These are phyloP conservation scores for Crucibulum laeve DNA, from an alignment of 768 basidiomycete species.

Conservation along the genomic window DNA sequence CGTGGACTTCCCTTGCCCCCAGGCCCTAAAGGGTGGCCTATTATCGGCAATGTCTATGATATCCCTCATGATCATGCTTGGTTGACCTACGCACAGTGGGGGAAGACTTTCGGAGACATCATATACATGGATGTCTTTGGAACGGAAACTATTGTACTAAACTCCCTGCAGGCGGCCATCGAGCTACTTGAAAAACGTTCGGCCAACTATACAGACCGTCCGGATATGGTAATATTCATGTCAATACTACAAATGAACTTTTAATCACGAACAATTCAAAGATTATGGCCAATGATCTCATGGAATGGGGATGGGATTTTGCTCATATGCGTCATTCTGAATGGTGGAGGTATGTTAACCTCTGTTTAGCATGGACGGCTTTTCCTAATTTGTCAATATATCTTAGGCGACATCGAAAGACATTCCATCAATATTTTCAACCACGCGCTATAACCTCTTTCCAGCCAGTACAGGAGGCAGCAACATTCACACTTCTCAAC, in stretches of 20 bases:
- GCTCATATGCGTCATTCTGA: constrained; percentile 25
- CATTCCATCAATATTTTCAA: constrained; percentile 34
- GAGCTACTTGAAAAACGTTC: constrained; percentile 44
- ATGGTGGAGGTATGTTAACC: constrained; percentile 17
- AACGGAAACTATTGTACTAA: constrained; percentile 32
- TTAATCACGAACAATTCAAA: too few species aligned
- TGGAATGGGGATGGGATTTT: constrained; percentile 28
- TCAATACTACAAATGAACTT: too few species aligned
- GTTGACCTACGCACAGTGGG: constrained; percentile 26
- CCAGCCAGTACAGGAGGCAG: constrained; percentile 17
- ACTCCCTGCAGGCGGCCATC: constrained; percentile 28
- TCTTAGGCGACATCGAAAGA: constrained; percentile 22
- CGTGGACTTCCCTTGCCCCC: constrained; percentile 21
- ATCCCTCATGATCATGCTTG: constrained; percentile 23
- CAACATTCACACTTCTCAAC: constrained; percentile 17
- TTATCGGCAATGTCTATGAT: constrained; percentile 27
- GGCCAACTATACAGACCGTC: constrained; percentile 40
- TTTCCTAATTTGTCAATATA: not conserved
- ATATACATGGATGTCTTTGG: constrained; percentile 31
- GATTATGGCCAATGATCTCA: constrained; percentile 22
- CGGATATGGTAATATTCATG: constrained; percentile 19
- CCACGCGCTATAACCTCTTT: constrained; percentile 20
- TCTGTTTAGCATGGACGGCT: not conserved
- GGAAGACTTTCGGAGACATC: constrained; percentile 19
- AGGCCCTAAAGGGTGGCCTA: constrained; percentile 26